Conservation (phyloP, 192 early-diverging fungal species). For the Backusella mclennaniae region DNA sequence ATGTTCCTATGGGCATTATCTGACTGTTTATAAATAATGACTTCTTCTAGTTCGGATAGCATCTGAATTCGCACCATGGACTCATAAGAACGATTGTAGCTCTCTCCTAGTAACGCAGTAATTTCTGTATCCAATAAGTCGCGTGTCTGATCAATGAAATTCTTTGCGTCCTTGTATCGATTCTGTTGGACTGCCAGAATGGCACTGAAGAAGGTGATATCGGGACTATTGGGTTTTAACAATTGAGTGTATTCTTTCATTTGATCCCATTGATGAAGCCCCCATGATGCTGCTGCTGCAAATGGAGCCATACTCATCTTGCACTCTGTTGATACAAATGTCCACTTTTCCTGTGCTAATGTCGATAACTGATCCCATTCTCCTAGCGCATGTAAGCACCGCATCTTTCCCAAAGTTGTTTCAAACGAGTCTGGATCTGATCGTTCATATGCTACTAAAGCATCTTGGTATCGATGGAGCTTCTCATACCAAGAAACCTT, state of each 20-base stretch:
- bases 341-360: conserved; percentile 80
- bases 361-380: conserved; percentile 87
- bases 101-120: conserved; percentile 86
- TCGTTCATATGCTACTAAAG: conserved; percentile 78
- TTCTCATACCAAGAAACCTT: conserved; percentile 94
- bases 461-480: conserved; percentile 93
- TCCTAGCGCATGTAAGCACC: conserved; percentile 90
- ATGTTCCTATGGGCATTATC: conserved; percentile 69
- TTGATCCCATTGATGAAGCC: conserved; percentile 77
- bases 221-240: conserved; percentile 74
- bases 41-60: conserved; percentile 97
- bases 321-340: conserved; percentile 52
- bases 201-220: conserved; percentile 83
- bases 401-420: conserved; percentile 81
- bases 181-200: conserved; percentile 85
- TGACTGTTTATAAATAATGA: conserved; percentile 84
- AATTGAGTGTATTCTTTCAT: conserved; percentile 89
- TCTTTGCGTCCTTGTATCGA: conserved; percentile 66
- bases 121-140: conserved; percentile 82
- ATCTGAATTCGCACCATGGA: conserved; percentile 91
- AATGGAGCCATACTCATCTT: conserved; percentile 77
- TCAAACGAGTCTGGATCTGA: conserved; percentile 76
- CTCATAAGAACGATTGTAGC: conserved; percentile 89
- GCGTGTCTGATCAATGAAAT: conserved; percentile 77
- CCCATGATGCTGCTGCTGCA: conserved; percentile 92